Base-by-base conservation (phyloP, 2,329 filamentous ascomycete genomes). In the Alternaria sp. region DNA sequence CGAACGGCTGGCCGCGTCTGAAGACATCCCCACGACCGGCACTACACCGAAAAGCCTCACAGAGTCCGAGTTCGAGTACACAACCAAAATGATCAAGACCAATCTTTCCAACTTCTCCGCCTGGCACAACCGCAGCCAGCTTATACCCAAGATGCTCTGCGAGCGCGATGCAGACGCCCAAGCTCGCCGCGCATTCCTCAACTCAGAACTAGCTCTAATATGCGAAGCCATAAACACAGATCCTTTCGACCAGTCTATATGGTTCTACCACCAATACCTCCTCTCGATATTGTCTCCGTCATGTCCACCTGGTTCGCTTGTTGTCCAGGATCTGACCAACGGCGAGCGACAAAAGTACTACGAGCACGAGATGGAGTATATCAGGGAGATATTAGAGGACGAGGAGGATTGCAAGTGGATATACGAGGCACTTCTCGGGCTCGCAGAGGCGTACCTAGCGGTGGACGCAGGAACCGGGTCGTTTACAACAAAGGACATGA, bases 31-130 rank as follows among this genome's bases (percentile, higher is more conserved):
- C 40, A 44, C 46, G 12, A 32, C 56, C 16, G 48, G 44, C 20
- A 46, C 50, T 43, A 45, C 54, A 18, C 20, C 54, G 18, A 48
- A 79, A 51, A 92, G 87, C 76, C 87, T 97, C 84, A 88, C 87
- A 2, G 90, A 97, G 78, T 74, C 85, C 16, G 95, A 99, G 78
- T 95, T 97, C 68, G 88, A 87, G 36, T 98, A 97, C 79, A 97
- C 95, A 1, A 94, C 90, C 14, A 91, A 88, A 74, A 97, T 94
- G 92, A 93, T 97, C 70, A 83, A 85, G 41, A 82, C 81, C n/a
- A 92, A 96, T 70, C 83, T 99, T 49, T 97, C 92, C 41, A 99
- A 99, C 77, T 99, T 98, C 77, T 97, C 93, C 4, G 95, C 95
- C 2, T 98, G 95, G 94, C 95, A 99, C 77, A 91, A 91, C 74